A percentile compares a stretch with the other conserved stretches of the same genome.
Conservation (phyloP, 1,284 basidiomycete genomes). For the Hymenochaete sp. region DNA sequence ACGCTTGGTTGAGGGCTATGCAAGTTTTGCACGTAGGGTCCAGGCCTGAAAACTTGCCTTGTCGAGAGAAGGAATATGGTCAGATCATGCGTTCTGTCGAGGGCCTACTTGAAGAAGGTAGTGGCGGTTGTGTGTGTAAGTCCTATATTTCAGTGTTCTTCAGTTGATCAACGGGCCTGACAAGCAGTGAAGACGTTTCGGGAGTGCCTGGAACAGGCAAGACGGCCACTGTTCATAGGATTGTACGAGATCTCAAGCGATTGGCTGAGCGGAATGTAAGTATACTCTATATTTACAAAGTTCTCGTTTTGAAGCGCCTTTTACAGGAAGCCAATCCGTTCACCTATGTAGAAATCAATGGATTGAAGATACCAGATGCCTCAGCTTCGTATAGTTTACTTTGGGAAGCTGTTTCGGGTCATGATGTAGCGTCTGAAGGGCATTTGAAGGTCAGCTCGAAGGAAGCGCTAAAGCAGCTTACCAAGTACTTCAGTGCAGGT, state of each 20-base stretch:
- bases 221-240: slow-evolving; percentile 93
- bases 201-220: slow-evolving; percentile 98
- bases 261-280: slow-evolving; percentile 75
- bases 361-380: slow-evolving; percentile 86
- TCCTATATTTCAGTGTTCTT: slow-evolving; percentile 18
- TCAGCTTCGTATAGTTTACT: slow-evolving; percentile 80
- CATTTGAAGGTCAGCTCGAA: slow-evolving; percentile 60
- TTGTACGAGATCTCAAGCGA: slow-evolving; percentile 79
- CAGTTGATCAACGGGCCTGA: not conserved
- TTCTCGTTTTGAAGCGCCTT: not conserved
- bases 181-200: slow-evolving; percentile 66
- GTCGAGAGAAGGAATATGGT: slow-evolving; percentile 82
- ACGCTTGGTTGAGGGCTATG: slow-evolving; percentile 81
- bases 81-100: slow-evolving; percentile 73
- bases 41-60: slow-evolving; percentile 85
- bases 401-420: slow-evolving; percentile 82
- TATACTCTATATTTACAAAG: slow-evolving; percentile 13
- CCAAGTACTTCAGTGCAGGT: slow-evolving; percentile 50
- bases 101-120: slow-evolving; percentile 85
- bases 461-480: slow-evolving; percentile 61
- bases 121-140: slow-evolving; percentile 92
- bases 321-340: slow-evolving; percentile 83
- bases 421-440: slow-evolving; percentile 52
- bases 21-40: slow-evolving; percentile 89
- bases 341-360: slow-evolving; percentile 97